These are phyloP conservation scores for Hymenoscyphus infarciens DNA, from an alignment of 2,329 filamentous ascomycete genomes.

Conservation along the genomic window DNA sequence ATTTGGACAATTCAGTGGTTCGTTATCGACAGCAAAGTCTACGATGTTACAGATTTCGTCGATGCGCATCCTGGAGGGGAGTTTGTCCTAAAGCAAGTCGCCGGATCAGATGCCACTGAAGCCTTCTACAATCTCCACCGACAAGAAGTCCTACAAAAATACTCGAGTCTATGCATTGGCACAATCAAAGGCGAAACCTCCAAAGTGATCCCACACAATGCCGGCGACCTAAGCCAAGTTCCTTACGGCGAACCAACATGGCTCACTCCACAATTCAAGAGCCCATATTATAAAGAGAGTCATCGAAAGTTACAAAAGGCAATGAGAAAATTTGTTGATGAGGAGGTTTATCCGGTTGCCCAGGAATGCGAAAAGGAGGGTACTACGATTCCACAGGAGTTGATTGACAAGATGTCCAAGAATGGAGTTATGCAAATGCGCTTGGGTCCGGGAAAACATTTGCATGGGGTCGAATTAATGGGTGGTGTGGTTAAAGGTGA, in stretches of 20 bases:
- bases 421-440: constrained; percentile 76
- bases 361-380: constrained; percentile 72
- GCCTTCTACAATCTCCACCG: constrained; percentile 91
- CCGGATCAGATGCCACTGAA: constrained; percentile 74
- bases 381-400: constrained; percentile 63
- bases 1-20: constrained; percentile 62
- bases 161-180: constrained; percentile 70
- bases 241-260: constrained; percentile 85
- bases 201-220: constrained; percentile 64
- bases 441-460: constrained; percentile 76
- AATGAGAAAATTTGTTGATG: constrained; percentile 69
- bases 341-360: constrained; percentile 69
- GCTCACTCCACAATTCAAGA: constrained; percentile 73
- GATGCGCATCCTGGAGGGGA: constrained; percentile 79
- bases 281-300: constrained; percentile 75
- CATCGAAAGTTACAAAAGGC: constrained; percentile 67
- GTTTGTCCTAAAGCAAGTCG: constrained; percentile 75
- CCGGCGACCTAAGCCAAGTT: constrained; percentile 70
- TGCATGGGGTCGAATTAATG: constrained; percentile 67
- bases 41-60: constrained; percentile 80
- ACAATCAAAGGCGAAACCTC: constrained; percentile 71
- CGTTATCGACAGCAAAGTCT: constrained; percentile 82
- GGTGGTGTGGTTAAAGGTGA: constrained; percentile 69
- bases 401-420: constrained; percentile 76
- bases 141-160: constrained; percentile 83